Base-by-base conservation (phyloP, 2,329 filamentous ascomycete genomes). In the Verticillium klebahnii region DNA sequence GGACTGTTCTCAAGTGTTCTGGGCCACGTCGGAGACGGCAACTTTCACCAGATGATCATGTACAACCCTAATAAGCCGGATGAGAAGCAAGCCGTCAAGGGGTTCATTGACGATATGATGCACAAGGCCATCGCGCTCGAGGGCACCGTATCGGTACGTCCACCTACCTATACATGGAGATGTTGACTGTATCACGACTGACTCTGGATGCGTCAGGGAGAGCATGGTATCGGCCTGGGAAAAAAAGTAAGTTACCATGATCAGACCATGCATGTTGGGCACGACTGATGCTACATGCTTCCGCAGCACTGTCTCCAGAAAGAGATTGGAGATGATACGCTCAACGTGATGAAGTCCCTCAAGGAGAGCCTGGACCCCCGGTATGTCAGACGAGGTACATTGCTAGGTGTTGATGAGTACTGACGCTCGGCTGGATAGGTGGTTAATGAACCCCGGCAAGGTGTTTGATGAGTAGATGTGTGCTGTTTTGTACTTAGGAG, bases 1-100 rank as follows among this genome's bases (percentile, higher is more conserved):
- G 87, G 87, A 0, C 75, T 93, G 2, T 78, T 87, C 45, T 86
- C 82, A 25, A 84, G 82, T 50, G 89, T 91, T n/a, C 81, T 90
- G 29, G 89, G 89, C 0, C 89, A 92, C 70, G 89, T 91, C 1
- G 89, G 89, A 2, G 89, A 92, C 71, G 89, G 89, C 23, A 91
- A 91, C 69, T 91, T 91, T 68, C 89, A 92, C 69, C 80, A 85
- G 81, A 76, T 77, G 72, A 67, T 73, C 56, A 70, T 70, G 64
- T 72, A 71, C 60, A 66, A 70, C 37, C 70, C 72, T 0, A 86
- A 87, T 71, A 85, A 84, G 63, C 80, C 85, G 3, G 75, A 77
- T 4, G 82, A 90, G 62, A 82, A 80, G 61, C 72, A 79, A 19
- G 78, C 80, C 5, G 84, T 84, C 1, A 80, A 85, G 62, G 78